Conservation (phyloP, 257 asterid species). For the Penstemon barbatus region DNA sequence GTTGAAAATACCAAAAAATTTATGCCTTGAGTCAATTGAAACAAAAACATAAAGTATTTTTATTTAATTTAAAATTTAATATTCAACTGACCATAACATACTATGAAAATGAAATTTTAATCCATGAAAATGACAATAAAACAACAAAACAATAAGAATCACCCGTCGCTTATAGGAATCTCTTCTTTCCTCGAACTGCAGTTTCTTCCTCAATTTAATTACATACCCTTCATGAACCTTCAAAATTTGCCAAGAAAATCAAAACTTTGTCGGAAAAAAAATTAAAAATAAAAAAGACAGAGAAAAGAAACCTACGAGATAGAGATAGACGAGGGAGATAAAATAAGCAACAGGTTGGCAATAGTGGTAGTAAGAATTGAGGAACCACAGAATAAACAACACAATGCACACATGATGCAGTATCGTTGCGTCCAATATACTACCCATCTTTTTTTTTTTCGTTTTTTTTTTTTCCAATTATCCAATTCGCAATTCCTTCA, state of each 20-base stretch:
- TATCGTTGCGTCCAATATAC: constrained; percentile 67
- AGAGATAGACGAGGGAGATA: constrained; percentile 67
- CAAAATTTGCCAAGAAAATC: constrained; percentile 21
- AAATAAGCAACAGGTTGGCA: constrained; percentile 69
- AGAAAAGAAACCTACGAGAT: constrained; percentile 44
- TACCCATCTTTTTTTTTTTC: constrained; percentile 46
- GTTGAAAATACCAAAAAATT: too few species aligned
- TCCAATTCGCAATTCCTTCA: too few species aligned
- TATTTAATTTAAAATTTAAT: too few species aligned
- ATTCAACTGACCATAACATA: not conserved
- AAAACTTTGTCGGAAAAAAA: not conserved
- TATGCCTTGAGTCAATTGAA: too few species aligned
- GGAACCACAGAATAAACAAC: constrained; percentile 62
- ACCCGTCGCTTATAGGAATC: constrained; percentile 82
- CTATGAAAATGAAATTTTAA: not conserved
- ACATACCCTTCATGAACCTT: constrained; percentile 84
- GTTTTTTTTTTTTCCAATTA: not conserved
- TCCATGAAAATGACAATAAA: not conserved
- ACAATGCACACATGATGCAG: constrained; percentile 87
- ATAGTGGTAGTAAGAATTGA: constrained; percentile 51
- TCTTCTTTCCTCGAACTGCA: constrained; percentile 81
- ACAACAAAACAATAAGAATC: constrained; percentile 1
- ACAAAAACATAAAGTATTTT: too few species aligned
- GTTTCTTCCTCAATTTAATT: constrained; percentile 63
- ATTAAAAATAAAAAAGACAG: not conserved